phyloP scores from a whole-genome alignment of 768 basidiomycete genomes.

The Russula sp. region DNA sequence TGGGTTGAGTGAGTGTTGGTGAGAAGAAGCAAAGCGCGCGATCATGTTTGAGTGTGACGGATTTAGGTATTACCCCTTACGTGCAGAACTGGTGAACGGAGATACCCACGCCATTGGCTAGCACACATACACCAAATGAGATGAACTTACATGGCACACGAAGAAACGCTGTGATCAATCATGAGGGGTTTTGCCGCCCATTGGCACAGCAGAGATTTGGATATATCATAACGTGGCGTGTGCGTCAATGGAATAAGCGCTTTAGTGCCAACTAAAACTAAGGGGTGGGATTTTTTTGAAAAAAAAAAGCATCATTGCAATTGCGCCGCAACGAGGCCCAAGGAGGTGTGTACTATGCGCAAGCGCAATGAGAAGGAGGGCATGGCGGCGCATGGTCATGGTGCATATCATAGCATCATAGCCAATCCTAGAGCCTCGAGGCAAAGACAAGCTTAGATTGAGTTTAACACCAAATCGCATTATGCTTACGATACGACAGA shows the following conservation, averaged over 20 bases:
- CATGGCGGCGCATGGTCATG: slow-evolving; percentile 10
- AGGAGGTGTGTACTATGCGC: not conserved
- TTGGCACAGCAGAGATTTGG: not conserved
- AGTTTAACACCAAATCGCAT: not conserved
- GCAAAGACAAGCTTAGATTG: slow-evolving; percentile 5
- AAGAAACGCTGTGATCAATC: not conserved
- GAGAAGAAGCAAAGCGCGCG: not conserved
- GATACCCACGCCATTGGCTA: not conserved
- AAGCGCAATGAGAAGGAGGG: slow-evolving; percentile 9
- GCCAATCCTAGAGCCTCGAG: slow-evolving; percentile 5
- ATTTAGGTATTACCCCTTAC: not conserved
- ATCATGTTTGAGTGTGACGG: slow-evolving; percentile 2
- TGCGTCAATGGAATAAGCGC: not conserved
- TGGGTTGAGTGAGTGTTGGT: not conserved
- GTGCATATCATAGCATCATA: slow-evolving; percentile 8
- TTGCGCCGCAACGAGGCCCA: slow-evolving; percentile 20
- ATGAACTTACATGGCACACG: not conserved
- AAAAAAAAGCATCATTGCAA: slow-evolving; percentile 3
- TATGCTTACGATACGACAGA: slow-evolving; percentile 9
- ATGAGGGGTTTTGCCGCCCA: slow-evolving; percentile 3
- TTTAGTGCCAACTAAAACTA: not conserved
- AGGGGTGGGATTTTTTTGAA: not conserved
- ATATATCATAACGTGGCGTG: slow-evolving; percentile 6
- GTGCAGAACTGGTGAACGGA: not conserved
- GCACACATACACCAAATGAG: not conserved